Evolutionary conservation across 805 yeast species (phyloP).

Genomic region (Saccharomycopsis selenospora): DNA sequence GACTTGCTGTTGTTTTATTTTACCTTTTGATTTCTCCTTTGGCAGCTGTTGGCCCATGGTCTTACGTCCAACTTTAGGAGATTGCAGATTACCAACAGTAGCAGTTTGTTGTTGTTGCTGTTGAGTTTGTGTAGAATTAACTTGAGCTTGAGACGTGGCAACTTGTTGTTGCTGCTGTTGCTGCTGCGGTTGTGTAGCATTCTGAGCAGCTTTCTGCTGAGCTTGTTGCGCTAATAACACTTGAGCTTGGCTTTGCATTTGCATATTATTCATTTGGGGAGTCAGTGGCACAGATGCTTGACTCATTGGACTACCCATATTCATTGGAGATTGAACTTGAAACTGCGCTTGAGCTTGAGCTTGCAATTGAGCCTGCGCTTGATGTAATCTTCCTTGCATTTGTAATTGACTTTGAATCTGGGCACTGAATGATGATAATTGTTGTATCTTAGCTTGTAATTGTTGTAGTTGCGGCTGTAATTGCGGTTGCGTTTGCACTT

Average conservation of each 20-base stretch:
- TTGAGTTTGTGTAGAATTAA: no score
- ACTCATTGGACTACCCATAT: neutral
- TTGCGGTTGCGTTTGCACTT: conserved; percentile 21
- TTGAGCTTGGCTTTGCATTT: neutral
- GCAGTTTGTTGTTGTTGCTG: conserved; percentile 21
- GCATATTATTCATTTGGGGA: neutral
- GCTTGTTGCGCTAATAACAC: neutral
- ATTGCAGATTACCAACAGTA: neutral
- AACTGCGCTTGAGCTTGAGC: neutral
- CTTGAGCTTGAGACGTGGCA: no score
- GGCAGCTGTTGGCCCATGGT: neutral
- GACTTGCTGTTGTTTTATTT: neutral
- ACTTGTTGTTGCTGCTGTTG: conserved; percentile 16
- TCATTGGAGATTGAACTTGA: neutral
- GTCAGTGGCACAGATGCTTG: conserved; percentile 1
- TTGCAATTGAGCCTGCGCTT: conserved; percentile 9
- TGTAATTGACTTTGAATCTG: conserved; percentile 2
- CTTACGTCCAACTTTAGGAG: neutral
- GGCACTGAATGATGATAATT: neutral
- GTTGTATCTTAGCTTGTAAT: neutral
- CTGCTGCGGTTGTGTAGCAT: neutral
- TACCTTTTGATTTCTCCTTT: neutral
- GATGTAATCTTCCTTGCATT: neutral
- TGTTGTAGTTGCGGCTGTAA: conserved; percentile 16
- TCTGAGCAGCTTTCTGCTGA: neutral